Conservation (phyloP, 140 eudicot genomes). For the Flaveria floridana region DNA sequence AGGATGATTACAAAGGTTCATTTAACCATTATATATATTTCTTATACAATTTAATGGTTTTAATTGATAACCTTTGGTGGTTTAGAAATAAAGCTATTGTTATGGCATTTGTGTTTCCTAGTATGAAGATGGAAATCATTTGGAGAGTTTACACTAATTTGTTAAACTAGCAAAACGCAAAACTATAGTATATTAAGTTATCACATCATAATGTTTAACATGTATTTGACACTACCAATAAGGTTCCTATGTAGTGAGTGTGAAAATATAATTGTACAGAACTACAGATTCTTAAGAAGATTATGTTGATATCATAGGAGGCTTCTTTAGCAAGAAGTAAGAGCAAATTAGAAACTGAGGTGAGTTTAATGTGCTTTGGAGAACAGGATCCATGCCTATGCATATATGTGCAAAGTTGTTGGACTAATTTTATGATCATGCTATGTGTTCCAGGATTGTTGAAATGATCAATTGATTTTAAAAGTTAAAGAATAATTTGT, state of each 20-base stretch:
- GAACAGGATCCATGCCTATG: background rate
- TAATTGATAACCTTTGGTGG: too few relatives aligned
- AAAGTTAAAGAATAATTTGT: constrained; percentile 1
- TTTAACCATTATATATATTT: background rate
- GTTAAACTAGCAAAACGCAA: background rate
- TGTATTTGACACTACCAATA: too few relatives aligned
- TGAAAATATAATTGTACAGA: background rate
- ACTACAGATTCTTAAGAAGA: background rate
- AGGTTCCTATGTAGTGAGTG: background rate
- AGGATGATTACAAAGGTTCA: background rate
- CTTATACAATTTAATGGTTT: too few relatives aligned
- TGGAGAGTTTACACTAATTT: background rate
- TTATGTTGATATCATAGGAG: background rate
- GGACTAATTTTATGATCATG: background rate
- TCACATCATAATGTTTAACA: too few relatives aligned
- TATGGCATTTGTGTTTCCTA: background rate
- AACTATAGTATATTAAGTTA: background rate
- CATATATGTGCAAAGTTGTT: background rate
- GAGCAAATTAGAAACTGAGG: background rate
- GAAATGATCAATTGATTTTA: background rate
- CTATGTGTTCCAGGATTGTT: background rate
- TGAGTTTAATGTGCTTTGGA: background rate
- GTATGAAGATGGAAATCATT: background rate
- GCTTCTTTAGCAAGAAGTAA: background rate
- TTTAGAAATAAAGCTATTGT: background rate